Percentiles rank a stretch among this genome's conserved stretches.
phyloP scores from a whole-genome alignment of 768 basidiomycete species.

The Lactifluus volemus region DNA sequence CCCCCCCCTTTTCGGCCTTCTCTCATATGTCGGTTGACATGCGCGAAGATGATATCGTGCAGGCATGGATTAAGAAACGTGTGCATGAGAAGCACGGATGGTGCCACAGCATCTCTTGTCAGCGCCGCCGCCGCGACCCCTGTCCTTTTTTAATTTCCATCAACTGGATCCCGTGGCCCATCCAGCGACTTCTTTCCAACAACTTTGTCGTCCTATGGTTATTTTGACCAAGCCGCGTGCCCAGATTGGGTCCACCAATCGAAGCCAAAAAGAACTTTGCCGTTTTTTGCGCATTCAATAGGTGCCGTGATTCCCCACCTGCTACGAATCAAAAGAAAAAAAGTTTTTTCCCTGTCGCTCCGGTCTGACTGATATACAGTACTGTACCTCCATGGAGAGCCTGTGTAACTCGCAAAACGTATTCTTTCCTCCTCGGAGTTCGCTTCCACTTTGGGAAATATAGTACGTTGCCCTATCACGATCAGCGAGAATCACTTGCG shows the following conservation, averaged over 20 bases:
- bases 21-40: neutral
- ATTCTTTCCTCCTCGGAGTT: neutral
- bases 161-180: neutral
- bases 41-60: neutral
- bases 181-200: neutral
- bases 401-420: neutral
- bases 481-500: neutral
- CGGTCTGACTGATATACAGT: neutral
- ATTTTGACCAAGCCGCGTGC: neutral
- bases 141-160: neutral
- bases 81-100: neutral
- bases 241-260: neutral
- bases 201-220: neutral
- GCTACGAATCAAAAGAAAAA: neutral
- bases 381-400: neutral
- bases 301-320: neutral
- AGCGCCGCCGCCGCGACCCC: constrained; percentile 1
- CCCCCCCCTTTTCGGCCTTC: neutral
- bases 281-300: neutral
- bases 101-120: neutral
- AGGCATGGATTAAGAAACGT: neutral
- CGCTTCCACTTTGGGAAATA: neutral
- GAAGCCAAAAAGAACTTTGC: neutral
- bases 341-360: neutral
- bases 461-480: neutral